A percentile compares a stretch with the other conserved stretches of the same genome.
phyloP scores from a whole-genome alignment of 352 stramenopile species.

The Globisporangium nagaii region DNA sequence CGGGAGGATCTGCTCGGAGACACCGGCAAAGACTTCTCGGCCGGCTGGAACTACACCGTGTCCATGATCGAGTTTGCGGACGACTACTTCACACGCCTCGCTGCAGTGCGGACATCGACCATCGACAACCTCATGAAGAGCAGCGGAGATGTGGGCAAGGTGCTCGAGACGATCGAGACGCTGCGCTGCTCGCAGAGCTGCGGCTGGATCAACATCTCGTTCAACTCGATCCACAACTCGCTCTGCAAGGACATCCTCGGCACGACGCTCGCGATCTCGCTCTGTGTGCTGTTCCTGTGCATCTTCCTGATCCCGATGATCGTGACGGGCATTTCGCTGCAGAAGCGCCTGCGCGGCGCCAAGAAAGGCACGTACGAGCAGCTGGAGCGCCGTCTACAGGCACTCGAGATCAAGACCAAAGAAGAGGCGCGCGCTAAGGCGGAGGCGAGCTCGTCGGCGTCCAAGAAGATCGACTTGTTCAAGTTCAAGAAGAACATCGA shows the following conservation, averaged over 20 bases:
- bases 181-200: constrained; percentile 73
- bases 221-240: constrained; percentile 67
- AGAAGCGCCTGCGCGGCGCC: constrained; percentile 71
- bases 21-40: constrained; percentile 52
- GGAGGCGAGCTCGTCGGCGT: constrained; percentile 3
- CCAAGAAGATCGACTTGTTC: constrained; percentile 36
- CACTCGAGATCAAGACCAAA: constrained; percentile 59
- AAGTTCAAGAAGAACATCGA: constrained; percentile 40
- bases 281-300: constrained; percentile 72
- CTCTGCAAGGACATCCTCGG: constrained; percentile 73
- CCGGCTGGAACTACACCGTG: constrained; percentile 52
- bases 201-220: constrained; percentile 77
- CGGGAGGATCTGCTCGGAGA: constrained; percentile 66
- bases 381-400: constrained; percentile 59
- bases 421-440: constrained; percentile 22
- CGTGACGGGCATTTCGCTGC: constrained; percentile 57
- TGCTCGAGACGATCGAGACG: constrained; percentile 58
- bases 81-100: constrained; percentile 49
- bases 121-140: constrained; percentile 37
- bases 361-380: constrained; percentile 81
- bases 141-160: constrained; percentile 33
- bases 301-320: constrained; percentile 75
- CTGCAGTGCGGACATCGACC: constrained; percentile 28
- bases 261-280: constrained; percentile 70
- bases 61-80: constrained; percentile 61